Base-by-base conservation (phyloP, 768 basidiomycete genomes). In the Tricholoma matsutake region DNA sequence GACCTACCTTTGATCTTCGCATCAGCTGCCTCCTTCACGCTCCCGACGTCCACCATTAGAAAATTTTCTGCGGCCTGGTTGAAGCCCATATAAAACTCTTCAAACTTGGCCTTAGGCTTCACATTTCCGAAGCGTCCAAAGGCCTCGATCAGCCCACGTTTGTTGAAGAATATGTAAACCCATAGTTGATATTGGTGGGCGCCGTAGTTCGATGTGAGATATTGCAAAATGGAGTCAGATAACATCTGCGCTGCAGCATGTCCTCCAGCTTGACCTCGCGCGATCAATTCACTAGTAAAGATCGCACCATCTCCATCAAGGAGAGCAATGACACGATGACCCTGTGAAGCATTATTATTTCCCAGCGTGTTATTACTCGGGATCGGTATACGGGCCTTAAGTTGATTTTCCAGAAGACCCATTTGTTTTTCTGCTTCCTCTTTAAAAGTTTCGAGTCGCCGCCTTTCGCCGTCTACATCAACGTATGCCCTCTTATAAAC, bases 21-120 rank as follows among this genome's bases (percentile, higher is more conserved):
- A 71, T 91, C 88, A 29, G 87, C 88, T 3, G 85, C 86, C 77
- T 91, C 89, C 73, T 91, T 91, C 54, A 79, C 84, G 61, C 75
- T 76, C 53, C 89, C 89, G 55, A 87, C 87, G 71, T 91, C 89
- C 32, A 88, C 79, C 74, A 91, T 84, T 56, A 83, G 72, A 69
- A 89, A 90, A 45, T 86, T 81, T 60, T 85, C 83, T 13, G 83
- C 76, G 10, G 88, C 85, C 71, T 87, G 85, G 70, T 88, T 89
- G 68, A 91, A 89, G 7, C 89, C 89, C 55, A 80, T 71, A 58
- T 86, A 72, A 67, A 91, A 91, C 16, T 86, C 85, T 3, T 88
- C 85, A 64, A 89, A 84, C 54, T 76, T 78, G 41, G 61, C 61
- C 64, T 73, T 79, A 20, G 73, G 73, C n/a, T 69, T 72, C 29